Percentiles rank a stretch among this genome's conserved stretches.
Conservation (phyloP, 2,329 filamentous ascomycete genomes). For the Penicillium olsonii region DNA sequence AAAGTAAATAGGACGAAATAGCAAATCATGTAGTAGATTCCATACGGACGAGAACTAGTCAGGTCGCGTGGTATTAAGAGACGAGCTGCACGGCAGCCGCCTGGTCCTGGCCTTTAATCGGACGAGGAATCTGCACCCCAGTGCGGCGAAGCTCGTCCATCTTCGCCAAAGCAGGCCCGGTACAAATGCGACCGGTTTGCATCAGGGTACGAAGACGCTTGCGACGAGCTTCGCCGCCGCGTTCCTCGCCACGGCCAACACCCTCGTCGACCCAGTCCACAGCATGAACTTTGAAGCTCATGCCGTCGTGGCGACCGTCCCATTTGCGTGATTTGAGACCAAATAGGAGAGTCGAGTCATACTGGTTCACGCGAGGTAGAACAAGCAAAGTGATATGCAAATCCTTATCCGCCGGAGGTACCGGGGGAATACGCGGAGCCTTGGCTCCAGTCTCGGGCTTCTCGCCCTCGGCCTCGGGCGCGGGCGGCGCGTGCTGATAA, state of each 20-base stretch:
- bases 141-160: slow-evolving; percentile 36
- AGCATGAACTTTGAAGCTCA: slow-evolving; percentile 82
- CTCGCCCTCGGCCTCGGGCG: slow-evolving; percentile 36
- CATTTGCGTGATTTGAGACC: slow-evolving; percentile 83
- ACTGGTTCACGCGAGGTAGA: slow-evolving; percentile 75
- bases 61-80: slow-evolving; percentile 23
- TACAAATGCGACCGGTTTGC: slow-evolving; percentile 45
- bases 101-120: slow-evolving; percentile 28
- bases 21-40: slow-evolving; percentile 3
- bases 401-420: slow-evolving; percentile 69
- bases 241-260: slow-evolving; percentile 48
- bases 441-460: slow-evolving; percentile 19
- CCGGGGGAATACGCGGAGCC: slow-evolving; percentile 38
- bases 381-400: slow-evolving; percentile 85
- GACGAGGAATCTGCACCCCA: slow-evolving; percentile 32
- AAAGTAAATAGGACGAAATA: slow-evolving; percentile 1
- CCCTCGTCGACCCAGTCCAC: slow-evolving; percentile 84
- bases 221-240: slow-evolving; percentile 50
- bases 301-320: slow-evolving; percentile 75
- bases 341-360: slow-evolving; percentile 72
- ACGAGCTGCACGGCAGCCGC: slow-evolving; percentile 34
- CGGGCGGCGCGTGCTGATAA: slow-evolving; percentile 46
- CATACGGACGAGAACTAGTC: not conserved
- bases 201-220: slow-evolving; percentile 51
- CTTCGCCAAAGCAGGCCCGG: slow-evolving; percentile 38